Evolutionary conservation across 2,329 filamentous ascomycete genomes (phyloP).

Genomic region (Fusarium sp.): DNA sequence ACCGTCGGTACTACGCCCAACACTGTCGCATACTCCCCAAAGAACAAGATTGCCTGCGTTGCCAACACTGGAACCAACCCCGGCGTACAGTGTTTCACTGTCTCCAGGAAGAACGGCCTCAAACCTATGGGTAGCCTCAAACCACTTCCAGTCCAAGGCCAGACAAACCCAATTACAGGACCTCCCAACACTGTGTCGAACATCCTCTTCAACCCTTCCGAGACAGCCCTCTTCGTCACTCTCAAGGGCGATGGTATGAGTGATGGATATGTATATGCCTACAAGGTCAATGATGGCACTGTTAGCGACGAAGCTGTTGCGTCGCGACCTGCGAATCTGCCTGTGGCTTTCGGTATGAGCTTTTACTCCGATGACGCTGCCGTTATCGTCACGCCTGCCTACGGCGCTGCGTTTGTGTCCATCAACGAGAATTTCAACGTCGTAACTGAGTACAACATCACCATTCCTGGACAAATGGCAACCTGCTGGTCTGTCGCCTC

Average conservation of each 20-base stretch:
- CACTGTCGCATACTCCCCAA: constrained; percentile 11
- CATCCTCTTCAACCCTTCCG: constrained; percentile 17
- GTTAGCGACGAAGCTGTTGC: not conserved
- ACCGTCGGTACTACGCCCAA: constrained; percentile 10
- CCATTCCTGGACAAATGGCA: not conserved
- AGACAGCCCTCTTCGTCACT: constrained; percentile 9
- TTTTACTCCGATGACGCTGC: not conserved
- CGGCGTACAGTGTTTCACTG: constrained; percentile 14
- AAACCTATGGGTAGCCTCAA: not conserved
- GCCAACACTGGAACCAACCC: constrained; percentile 18
- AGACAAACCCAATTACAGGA: constrained; percentile 1
- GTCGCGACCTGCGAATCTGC: constrained; percentile 2
- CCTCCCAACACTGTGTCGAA: constrained; percentile 7
- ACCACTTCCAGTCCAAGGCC: not conserved
- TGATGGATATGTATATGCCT: constrained; percentile 6
- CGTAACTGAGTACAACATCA: not conserved
- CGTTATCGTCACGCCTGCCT: constrained; percentile 7
- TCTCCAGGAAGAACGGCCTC: not conserved
- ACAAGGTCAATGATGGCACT: not conserved
- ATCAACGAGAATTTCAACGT: not conserved
- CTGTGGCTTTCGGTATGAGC: constrained; percentile 10
- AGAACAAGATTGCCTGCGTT: constrained; percentile 9
- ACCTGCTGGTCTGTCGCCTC: constrained; percentile 13
- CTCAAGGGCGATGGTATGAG: constrained; percentile 6
- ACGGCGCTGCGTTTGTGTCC: constrained; percentile 17